These are phyloP conservation scores for Vanilla planifolia DNA, from an alignment of 106 monocot species.

Conservation along the genomic window DNA sequence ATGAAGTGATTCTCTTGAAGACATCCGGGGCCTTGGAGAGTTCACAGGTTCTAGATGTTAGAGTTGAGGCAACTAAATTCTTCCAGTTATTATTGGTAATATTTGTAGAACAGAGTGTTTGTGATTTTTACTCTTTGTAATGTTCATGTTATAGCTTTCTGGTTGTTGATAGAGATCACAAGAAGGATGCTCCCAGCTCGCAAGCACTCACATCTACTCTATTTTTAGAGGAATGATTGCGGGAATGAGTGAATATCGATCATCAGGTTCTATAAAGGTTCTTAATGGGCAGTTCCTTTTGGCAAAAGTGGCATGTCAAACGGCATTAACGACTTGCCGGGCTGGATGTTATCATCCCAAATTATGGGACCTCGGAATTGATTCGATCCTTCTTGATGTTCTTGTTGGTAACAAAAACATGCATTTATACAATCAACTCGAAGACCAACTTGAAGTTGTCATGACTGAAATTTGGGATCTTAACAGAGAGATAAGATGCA, in stretches of 20 bases:
- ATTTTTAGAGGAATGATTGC: slow-evolving; percentile 51
- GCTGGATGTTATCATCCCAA: slow-evolving; percentile 61
- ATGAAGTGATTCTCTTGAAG: slow-evolving; percentile 28
- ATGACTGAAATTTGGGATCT: slow-evolving; percentile 33
- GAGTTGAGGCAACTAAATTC: slow-evolving; percentile 48
- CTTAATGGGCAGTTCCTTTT: slow-evolving; percentile 41
- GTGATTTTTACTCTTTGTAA: background rate
- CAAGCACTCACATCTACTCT: slow-evolving; percentile 27
- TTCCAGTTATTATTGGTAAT: slow-evolving; percentile 53
- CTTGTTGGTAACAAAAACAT: slow-evolving; percentile 34
- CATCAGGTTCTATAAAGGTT: slow-evolving; percentile 24
- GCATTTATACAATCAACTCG: slow-evolving; percentile 1
- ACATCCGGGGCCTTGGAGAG: slow-evolving; percentile 27
- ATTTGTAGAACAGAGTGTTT: background rate
- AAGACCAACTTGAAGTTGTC: slow-evolving; percentile 21
- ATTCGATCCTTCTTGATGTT: slow-evolving; percentile 46
- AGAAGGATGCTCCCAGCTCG: slow-evolving; percentile 40
- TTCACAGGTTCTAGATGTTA: slow-evolving; percentile 17
- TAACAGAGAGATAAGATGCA: slow-evolving; percentile 17
- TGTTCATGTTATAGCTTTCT: background rate
- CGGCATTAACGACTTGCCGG: slow-evolving; percentile 48
- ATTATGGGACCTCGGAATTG: slow-evolving; percentile 68
- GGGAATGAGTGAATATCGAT: slow-evolving; percentile 52
- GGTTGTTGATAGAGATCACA: slow-evolving; percentile 47
- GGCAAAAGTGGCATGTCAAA: slow-evolving; percentile 51